These are phyloP conservation scores for Xylaria sp. DNA, from an alignment of 2,329 filamentous ascomycete species.

Conservation along the genomic window DNA sequence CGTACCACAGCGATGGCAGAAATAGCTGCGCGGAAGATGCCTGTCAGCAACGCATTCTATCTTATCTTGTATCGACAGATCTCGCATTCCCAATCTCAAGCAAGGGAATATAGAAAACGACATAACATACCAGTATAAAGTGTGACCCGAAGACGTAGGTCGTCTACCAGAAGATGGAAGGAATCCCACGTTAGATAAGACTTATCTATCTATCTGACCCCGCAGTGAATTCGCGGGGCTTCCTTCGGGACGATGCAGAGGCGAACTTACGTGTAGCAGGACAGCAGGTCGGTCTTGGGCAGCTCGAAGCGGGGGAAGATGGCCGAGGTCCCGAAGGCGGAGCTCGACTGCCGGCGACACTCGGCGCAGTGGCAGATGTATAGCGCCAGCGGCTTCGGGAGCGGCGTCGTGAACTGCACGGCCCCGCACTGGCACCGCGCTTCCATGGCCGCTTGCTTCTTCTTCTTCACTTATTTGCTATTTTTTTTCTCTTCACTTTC, in stretches of 20 bases:
- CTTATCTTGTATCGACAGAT: not conserved
- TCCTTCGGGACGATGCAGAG: not conserved
- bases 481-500: not conserved
- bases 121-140: conserved; percentile 62
- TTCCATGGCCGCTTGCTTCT: conserved; percentile 57
- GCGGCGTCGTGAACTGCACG: conserved; percentile 70
- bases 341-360: conserved; percentile 72
- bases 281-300: conserved; percentile 59
- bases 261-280: conserved; percentile 63
- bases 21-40: conserved; percentile 59
- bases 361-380: conserved; percentile 78
- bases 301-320: conserved; percentile 75
- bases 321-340: conserved; percentile 74
- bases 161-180: conserved; percentile 54
- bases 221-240: not conserved
- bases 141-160: conserved; percentile 65
- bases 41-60: conserved; percentile 5
- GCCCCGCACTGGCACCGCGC: conserved; percentile 72
- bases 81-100: not conserved
- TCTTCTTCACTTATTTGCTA: not conserved
- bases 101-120: not conserved
- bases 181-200: conserved; percentile 13
- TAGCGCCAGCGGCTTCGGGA: conserved; percentile 67
- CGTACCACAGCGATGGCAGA: conserved; percentile 73
- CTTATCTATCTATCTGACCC: not conserved